Evolutionary conservation across 164 flowering plant species (phyloP).

Genomic region (Umbellularia californica): DNA sequence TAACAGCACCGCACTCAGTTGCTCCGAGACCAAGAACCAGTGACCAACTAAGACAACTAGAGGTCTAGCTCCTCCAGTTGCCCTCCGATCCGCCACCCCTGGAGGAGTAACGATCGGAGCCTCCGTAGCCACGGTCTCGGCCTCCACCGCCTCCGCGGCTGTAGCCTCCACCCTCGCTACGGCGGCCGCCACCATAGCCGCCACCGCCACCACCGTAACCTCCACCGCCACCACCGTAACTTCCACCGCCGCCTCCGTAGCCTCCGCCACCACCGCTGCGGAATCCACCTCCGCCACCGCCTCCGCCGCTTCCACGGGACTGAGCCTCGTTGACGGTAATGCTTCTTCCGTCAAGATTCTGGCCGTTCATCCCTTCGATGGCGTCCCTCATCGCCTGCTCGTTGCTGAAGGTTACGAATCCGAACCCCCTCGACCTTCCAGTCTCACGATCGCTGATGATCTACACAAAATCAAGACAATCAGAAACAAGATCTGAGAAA

Average conservation of each 20-base stretch:
- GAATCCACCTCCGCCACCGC: slow-evolving; percentile 20
- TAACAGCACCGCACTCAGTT: too few relatives aligned
- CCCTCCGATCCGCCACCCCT: slow-evolving; percentile 31
- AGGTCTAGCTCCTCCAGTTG: slow-evolving; percentile 33
- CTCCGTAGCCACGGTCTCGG: slow-evolving; percentile 15
- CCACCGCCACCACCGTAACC: slow-evolving; percentile 17
- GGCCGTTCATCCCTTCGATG: slow-evolving; percentile 53
- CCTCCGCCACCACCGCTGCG: slow-evolving; percentile 24
- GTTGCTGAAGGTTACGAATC: slow-evolving; percentile 41
- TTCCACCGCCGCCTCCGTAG: slow-evolving; percentile 18
- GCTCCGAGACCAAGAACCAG: too few relatives aligned
- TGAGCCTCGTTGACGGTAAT: slow-evolving; percentile 55
- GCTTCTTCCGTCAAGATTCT: slow-evolving; percentile 40
- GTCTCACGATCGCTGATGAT: slow-evolving; percentile 51
- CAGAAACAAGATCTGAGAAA: background rate
- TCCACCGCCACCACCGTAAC: slow-evolving; percentile 25
- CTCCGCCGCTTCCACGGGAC: slow-evolving; percentile 33
- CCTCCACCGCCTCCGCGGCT: slow-evolving; percentile 28
- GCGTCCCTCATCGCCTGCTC: slow-evolving; percentile 43
- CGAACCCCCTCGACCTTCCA: slow-evolving; percentile 49
- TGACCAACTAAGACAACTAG: too few relatives aligned
- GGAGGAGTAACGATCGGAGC: slow-evolving; percentile 3
- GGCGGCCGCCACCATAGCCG: slow-evolving; percentile 15
- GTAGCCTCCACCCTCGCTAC: slow-evolving; percentile 25
- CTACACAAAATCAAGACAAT: slow-evolving; percentile 10